Conservation (phyloP, 2,329 filamentous ascomycete species). For the Colletotrichum eleusines region DNA sequence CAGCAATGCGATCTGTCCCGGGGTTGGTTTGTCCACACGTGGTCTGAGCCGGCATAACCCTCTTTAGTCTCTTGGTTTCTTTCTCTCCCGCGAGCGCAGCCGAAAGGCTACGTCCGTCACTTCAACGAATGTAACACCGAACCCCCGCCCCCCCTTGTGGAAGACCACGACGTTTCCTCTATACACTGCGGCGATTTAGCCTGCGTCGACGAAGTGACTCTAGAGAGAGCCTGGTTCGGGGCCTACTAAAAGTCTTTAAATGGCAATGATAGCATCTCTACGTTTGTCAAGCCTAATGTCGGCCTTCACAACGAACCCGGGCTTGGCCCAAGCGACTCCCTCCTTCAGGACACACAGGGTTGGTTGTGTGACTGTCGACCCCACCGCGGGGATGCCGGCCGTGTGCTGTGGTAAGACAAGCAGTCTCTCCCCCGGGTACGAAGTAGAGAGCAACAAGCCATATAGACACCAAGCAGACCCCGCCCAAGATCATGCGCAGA, state of each 20-base stretch:
- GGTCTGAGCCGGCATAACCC: background rate
- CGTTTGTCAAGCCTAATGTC: background rate
- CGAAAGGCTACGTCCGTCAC: background rate
- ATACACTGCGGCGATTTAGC: background rate
- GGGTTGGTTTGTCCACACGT: background rate
- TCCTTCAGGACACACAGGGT: background rate
- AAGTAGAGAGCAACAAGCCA: background rate
- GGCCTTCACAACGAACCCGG: background rate
- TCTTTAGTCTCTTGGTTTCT: background rate
- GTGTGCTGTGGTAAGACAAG: background rate
- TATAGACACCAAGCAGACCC: background rate
- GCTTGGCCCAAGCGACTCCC: background rate
- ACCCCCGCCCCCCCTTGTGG: background rate
- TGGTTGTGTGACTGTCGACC: background rate
- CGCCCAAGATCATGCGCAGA: conserved; percentile 6
- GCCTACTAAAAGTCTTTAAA: background rate
- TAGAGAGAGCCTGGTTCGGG: background rate
- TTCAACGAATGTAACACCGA: background rate
- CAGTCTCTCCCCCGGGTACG: background rate
- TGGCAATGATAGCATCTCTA: background rate
- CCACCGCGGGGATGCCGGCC: background rate
- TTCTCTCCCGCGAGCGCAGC: background rate
- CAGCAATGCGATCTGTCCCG: background rate
- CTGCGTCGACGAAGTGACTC: background rate
- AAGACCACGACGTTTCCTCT: background rate